phyloP scores from a whole-genome alignment of 208 protist genomes.

The Crithidia bombi region DNA sequence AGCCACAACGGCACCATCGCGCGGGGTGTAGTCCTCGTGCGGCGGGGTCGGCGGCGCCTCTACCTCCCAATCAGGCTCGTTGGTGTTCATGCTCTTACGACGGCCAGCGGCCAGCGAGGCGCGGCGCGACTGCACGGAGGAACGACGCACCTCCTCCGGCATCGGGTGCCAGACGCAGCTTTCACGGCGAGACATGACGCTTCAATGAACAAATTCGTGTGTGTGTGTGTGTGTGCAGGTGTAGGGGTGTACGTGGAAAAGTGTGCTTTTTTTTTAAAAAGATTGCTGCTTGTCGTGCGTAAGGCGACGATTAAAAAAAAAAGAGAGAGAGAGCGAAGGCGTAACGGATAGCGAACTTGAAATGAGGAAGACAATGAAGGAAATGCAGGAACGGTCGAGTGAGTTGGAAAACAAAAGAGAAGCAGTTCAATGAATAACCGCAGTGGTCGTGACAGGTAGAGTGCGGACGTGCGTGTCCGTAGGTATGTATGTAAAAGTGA shows the following conservation, averaged over 20 bases:
- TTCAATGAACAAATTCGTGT: neutral
- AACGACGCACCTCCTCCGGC: constrained; percentile 60
- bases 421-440: too few species aligned
- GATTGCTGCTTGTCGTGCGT: neutral
- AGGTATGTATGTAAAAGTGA: too few species aligned
- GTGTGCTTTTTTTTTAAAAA: neutral
- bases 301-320: too few species aligned
- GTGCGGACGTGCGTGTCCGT: too few species aligned
- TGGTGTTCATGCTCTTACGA: constrained; percentile 31
- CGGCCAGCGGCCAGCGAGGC: constrained; percentile 52
- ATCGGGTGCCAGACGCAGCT: constrained; percentile 71
- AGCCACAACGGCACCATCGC: neutral
- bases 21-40: constrained; percentile 32
- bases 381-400: too few species aligned
- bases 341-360: too few species aligned
- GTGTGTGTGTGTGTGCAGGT: neutral
- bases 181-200: constrained; percentile 47
- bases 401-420: too few species aligned
- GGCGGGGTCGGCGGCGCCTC: constrained; percentile 44
- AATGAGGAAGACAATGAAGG: too few species aligned
- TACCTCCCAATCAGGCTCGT: constrained; percentile 51
- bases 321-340: too few species aligned
- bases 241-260: too few species aligned
- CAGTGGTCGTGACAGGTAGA: too few species aligned
- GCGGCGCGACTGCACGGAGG: constrained; percentile 51